These are phyloP conservation scores for Eucalyptus brandiana DNA, from an alignment of 345 rosid species.

Conservation along the genomic window DNA sequence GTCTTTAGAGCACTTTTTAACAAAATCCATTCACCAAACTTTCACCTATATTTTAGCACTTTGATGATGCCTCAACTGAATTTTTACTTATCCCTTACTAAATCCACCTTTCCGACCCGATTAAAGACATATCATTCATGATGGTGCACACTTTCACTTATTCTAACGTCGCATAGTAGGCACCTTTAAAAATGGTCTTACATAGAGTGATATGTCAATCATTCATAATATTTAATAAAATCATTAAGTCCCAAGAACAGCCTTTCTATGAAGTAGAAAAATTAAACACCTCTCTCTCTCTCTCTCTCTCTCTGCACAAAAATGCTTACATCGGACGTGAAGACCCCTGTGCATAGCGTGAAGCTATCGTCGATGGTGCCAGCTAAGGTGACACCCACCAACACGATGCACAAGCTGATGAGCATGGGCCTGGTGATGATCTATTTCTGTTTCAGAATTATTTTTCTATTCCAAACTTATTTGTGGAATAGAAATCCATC, in stretches of 20 bases:
- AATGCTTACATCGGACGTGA: background rate
- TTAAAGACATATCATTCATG: background rate
- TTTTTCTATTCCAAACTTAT: too few relatives aligned
- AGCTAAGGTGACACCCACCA: constrained; percentile 19
- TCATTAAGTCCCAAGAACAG: background rate
- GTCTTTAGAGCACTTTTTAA: background rate
- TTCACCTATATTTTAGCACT: background rate
- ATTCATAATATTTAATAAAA: background rate
- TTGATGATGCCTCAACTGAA: background rate
- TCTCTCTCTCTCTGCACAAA: background rate
- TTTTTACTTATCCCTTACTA: background rate
- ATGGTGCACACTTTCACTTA: background rate
- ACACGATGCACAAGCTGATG: constrained; percentile 23
- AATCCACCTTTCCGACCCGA: background rate
- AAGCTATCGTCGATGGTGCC: constrained; percentile 63
- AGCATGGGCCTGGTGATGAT: constrained; percentile 52
- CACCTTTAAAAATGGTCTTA: background rate
- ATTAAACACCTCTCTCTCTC: background rate
- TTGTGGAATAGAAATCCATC: too few relatives aligned
- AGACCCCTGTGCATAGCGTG: constrained; percentile 1
- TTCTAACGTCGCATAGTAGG: background rate
- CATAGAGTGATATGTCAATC: background rate
- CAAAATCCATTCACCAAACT: background rate
- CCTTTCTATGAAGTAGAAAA: background rate
- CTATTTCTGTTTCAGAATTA: accelerated